phyloP scores from a whole-genome alignment of 208 protist genomes.

The Leishmania aethiopica region DNA sequence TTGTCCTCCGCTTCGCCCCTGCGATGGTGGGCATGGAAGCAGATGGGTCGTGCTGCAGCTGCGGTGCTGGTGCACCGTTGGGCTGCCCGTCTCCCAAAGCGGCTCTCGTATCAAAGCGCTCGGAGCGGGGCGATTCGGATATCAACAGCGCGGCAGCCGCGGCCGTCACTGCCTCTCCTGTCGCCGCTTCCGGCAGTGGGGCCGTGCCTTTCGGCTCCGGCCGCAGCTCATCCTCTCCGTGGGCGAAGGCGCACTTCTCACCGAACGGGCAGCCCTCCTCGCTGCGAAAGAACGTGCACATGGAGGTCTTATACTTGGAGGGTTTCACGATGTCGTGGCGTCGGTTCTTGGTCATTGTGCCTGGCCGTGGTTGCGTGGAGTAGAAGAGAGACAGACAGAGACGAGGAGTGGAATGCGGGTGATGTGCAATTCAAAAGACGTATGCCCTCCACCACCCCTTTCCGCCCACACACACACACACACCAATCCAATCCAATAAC shows the following conservation, averaged over 20 bases:
- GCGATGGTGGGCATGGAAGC: neutral
- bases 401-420: neutral
- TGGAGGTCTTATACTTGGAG: constrained; percentile 88
- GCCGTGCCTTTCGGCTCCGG: constrained; percentile 33
- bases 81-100: neutral
- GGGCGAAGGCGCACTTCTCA: constrained; percentile 81
- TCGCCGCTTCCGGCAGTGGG: neutral
- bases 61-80: neutral
- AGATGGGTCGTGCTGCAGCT: neutral
- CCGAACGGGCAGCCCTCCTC: constrained; percentile 72
- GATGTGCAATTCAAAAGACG: neutral
- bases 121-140: constrained; percentile 5
- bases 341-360: constrained; percentile 56
- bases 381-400: neutral
- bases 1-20: constrained; percentile 11
- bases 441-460: neutral
- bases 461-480: neutral
- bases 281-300: constrained; percentile 72
- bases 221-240: constrained; percentile 72
- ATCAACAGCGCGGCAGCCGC: constrained; percentile 3
- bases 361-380: too few species aligned
- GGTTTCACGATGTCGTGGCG: constrained; percentile 84
- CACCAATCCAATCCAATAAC: neutral
- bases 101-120: neutral
- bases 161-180: neutral